These are phyloP conservation scores for Cystobasidium slooffiae DNA, from an alignment of 1,284 basidiomycete genomes.

Conservation along the genomic window DNA sequence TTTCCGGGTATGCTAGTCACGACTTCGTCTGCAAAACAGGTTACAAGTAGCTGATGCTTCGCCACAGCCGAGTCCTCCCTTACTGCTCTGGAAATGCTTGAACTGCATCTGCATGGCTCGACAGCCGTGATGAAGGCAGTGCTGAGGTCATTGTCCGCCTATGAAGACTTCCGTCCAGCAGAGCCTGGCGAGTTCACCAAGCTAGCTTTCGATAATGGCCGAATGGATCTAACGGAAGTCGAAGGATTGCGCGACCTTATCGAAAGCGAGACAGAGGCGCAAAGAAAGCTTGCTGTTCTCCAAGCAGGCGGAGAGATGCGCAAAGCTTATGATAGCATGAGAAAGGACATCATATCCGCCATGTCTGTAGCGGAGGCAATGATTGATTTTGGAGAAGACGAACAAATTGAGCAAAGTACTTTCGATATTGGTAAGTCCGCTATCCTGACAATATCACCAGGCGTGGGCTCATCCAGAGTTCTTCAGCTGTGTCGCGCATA, in stretches of 20 bases:
- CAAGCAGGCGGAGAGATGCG: conserved; percentile 67
- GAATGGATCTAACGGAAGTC: conserved; percentile 80
- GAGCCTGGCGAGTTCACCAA: conserved; percentile 83
- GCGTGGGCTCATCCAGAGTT: conserved; percentile 5
- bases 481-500: conserved; percentile 63
- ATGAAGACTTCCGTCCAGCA: conserved; percentile 72
- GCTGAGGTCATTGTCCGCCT: conserved; percentile 65
- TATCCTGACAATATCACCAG: background rate
- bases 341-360: conserved; percentile 69
- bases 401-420: conserved; percentile 78
- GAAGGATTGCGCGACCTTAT: conserved; percentile 83
- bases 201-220: conserved; percentile 75
- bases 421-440: conserved; percentile 62
- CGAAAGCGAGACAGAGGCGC: conserved; percentile 79
- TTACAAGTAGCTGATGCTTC: background rate
- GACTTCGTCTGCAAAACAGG: background rate
- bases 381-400: conserved; percentile 88
- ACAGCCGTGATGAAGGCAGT: conserved; percentile 73
- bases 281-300: conserved; percentile 72
- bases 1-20: conserved; percentile 66
- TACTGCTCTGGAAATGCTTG: conserved; percentile 79
- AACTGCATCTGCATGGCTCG: conserved; percentile 86
- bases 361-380: conserved; percentile 80
- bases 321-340: conserved; percentile 67
- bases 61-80: conserved; percentile 61